phyloP scores from a whole-genome alignment of 257 asterid species.

The Plantago ovata region DNA sequence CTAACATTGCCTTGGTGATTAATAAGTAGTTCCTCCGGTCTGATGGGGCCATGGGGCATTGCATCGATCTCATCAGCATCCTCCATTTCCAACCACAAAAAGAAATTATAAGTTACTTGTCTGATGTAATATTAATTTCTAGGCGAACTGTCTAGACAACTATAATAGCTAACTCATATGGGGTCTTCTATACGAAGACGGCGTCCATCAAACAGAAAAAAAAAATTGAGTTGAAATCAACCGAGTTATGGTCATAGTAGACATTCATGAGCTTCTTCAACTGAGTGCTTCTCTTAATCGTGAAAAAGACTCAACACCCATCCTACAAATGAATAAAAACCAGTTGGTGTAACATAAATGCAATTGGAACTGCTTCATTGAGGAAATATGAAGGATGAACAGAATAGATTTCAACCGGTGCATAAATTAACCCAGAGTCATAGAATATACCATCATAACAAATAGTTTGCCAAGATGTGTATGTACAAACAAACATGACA shows the following conservation, averaged over 20 bases:
- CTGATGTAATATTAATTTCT: background rate
- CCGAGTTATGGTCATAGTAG: constrained; percentile 40
- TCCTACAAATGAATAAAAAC: constrained; percentile 15
- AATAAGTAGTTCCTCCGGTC: constrained; percentile 16
- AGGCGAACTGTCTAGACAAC: background rate
- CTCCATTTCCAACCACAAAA: constrained; percentile 20
- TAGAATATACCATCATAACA: too few species aligned
- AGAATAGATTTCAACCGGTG: too few species aligned
- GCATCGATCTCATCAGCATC: constrained; percentile 26
- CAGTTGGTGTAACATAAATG: background rate
- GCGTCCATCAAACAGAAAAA: constrained; percentile 40
- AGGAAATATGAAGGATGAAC: background rate
- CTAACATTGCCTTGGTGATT: background rate
- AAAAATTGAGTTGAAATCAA: constrained; percentile 30
- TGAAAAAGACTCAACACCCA: constrained; percentile 26
- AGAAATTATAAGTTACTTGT: too few species aligned
- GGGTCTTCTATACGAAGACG: constrained; percentile 27
- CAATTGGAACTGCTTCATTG: background rate
- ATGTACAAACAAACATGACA: background rate
- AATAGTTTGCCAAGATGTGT: too few species aligned
- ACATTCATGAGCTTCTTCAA: constrained; percentile 47
- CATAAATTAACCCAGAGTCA: too few species aligned
- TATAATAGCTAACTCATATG: constrained; percentile 20
- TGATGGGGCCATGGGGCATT: constrained; percentile 25
- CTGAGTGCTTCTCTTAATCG: constrained; percentile 49